A percentile compares a stretch with the other conserved stretches of the same genome.
Conservation (phyloP, 2,329 filamentous ascomycete genomes). For the Colletotrichum sublineola region DNA sequence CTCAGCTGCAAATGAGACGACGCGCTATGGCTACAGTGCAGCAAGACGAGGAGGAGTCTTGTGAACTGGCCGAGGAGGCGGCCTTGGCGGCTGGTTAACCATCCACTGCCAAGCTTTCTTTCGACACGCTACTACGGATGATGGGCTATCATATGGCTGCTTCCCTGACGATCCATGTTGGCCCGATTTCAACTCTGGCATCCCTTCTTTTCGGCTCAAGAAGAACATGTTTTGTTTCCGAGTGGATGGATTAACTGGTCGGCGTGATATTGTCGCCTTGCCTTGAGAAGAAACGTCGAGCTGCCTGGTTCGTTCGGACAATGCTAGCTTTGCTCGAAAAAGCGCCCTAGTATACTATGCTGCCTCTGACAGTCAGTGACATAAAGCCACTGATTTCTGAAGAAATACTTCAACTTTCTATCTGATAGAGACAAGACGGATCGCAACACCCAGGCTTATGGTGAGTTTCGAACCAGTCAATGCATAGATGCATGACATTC, state of each 20-base stretch:
- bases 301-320: background rate
- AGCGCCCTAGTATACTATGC: background rate
- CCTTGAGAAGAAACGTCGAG: background rate
- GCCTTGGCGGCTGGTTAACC: too few relatives aligned
- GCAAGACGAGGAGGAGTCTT: background rate
- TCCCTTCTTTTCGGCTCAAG: background rate
- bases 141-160: background rate
- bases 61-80: too few relatives aligned
- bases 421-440: background rate
- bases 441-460: background rate
- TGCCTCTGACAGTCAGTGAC: background rate
- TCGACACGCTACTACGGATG: too few relatives aligned
- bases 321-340: background rate
- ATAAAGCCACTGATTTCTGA: background rate
- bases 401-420: background rate
- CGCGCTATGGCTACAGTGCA: background rate
- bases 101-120: background rate
- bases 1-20: too few relatives aligned
- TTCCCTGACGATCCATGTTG: too few relatives aligned
- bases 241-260: background rate
- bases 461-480: background rate
- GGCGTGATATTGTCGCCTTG: background rate
- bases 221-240: background rate
- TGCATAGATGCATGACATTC: background rate
- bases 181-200: too few relatives aligned